phyloP scores from a whole-genome alignment of 371 early-diverging fungal species.

The Actinomortierella ambigua region DNA sequence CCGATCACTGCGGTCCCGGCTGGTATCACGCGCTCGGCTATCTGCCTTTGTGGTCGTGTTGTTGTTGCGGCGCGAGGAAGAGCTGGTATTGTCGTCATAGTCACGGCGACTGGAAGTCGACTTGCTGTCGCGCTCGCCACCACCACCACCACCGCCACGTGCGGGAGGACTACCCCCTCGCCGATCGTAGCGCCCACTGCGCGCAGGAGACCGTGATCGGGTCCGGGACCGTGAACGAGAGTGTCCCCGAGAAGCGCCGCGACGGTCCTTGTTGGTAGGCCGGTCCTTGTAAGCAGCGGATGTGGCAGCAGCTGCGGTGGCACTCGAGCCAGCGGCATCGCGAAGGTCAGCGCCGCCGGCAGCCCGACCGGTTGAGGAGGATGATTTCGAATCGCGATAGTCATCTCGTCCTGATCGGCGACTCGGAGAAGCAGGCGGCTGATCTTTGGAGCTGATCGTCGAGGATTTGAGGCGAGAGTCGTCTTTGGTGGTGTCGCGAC shows the following conservation, averaged over 20 bases:
- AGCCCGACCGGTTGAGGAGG: too few species aligned
- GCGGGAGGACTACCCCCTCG: slow-evolving; percentile 15
- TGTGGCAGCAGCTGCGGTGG: too few species aligned
- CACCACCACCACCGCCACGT: slow-evolving; percentile 14
- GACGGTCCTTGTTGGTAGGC: neutral
- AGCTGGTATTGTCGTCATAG: slow-evolving; percentile 30
- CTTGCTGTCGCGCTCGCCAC: slow-evolving; percentile 30
- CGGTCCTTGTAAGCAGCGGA: slow-evolving; percentile 1
- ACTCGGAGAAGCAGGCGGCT: too few species aligned
- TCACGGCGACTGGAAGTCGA: slow-evolving; percentile 29
- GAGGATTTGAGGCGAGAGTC: too few species aligned
- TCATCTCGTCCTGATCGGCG: too few species aligned
- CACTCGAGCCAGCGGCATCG: too few species aligned
- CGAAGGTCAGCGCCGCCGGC: too few species aligned
- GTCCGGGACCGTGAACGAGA: slow-evolving; percentile 22
- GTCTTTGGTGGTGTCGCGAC: too few species aligned
- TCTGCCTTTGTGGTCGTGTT: too few species aligned
- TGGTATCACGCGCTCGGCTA: slow-evolving; percentile 25
- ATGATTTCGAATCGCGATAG: too few species aligned
- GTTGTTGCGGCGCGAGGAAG: slow-evolving; percentile 24
- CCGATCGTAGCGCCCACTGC: slow-evolving; percentile 28
- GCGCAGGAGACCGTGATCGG: slow-evolving; percentile 32
- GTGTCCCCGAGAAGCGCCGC: slow-evolving; percentile 13
- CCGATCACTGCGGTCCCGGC: slow-evolving; percentile 36
- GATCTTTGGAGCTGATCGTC: too few species aligned